A percentile compares a stretch with the other conserved stretches of the same genome.
These are phyloP conservation scores for Talaromyces sp. DNA, from an alignment of 2,329 filamentous ascomycete species.

Conservation along the genomic window DNA sequence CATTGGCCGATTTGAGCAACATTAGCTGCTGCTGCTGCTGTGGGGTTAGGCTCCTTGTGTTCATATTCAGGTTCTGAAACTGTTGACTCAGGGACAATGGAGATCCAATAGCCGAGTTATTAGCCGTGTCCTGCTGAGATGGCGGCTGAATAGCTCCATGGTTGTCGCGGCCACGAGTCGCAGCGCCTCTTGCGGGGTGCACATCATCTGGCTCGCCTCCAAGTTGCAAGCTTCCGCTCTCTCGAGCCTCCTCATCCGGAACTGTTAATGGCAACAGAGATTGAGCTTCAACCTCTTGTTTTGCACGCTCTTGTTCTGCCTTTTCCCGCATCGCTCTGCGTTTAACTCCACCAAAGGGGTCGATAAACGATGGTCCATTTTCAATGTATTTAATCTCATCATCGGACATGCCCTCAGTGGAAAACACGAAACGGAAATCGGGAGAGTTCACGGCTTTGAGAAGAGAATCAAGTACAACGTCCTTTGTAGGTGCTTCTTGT, in stretches of 20 bases:
- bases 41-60: slow-evolving; percentile 70
- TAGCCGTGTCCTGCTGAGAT: slow-evolving; percentile 59
- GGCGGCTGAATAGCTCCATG: slow-evolving; percentile 69
- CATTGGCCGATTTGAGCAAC: slow-evolving; percentile 55
- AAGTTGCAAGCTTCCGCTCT: slow-evolving; percentile 81
- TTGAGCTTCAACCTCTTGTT: slow-evolving; percentile 52
- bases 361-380: slow-evolving; percentile 73
- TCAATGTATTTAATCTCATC: slow-evolving; percentile 51
- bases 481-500: slow-evolving; percentile 17
- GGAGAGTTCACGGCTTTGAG: slow-evolving; percentile 45
- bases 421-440: slow-evolving; percentile 53
- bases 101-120: slow-evolving; percentile 38
- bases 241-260: slow-evolving; percentile 71
- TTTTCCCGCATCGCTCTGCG: slow-evolving; percentile 72
- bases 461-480: slow-evolving; percentile 35
- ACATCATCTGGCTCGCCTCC: slow-evolving; percentile 89
- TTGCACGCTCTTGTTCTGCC: slow-evolving; percentile 56
- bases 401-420: slow-evolving; percentile 39
- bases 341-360: slow-evolving; percentile 75
- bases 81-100: slow-evolving; percentile 40
- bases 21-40: slow-evolving; percentile 73
- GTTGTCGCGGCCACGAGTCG: slow-evolving; percentile 53
- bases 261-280: slow-evolving; percentile 47
- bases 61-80: slow-evolving; percentile 56
- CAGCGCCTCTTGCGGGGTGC: slow-evolving; percentile 42